Percentiles rank a stretch among this genome's conserved stretches.
phyloP scores from a whole-genome alignment of 805 yeast species.

The Yarrowia deformans region DNA sequence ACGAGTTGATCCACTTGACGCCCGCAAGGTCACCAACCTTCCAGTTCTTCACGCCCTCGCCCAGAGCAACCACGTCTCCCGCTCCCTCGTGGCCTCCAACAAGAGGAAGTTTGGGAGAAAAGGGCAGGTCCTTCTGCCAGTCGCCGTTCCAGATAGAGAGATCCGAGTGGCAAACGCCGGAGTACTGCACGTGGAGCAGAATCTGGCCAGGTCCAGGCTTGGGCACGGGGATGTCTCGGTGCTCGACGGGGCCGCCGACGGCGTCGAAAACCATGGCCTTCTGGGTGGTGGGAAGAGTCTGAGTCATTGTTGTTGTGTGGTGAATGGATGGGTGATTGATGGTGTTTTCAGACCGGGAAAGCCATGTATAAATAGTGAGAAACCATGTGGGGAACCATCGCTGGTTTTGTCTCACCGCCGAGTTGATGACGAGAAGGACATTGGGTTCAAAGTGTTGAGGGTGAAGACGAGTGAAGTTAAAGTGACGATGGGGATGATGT shows the following conservation, averaged over 20 bases:
- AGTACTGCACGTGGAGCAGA: conserved; percentile 79
- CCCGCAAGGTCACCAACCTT: conserved; percentile 84
- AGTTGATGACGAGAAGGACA: not conserved
- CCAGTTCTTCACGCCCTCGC: conserved; percentile 71
- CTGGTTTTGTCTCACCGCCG: not conserved
- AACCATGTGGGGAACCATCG: not conserved
- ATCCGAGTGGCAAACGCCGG: conserved; percentile 95
- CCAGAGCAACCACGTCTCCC: conserved; percentile 81
- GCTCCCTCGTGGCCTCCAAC: conserved; percentile 94
- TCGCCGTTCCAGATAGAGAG: conserved; percentile 95
- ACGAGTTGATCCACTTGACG: conserved; percentile 81
- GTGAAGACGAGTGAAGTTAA: not conserved
- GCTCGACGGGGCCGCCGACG: conserved; percentile 66
- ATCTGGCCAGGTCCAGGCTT: conserved; percentile 78
- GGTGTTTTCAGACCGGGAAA: not conserved
- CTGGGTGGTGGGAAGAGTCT: conserved; percentile 66
- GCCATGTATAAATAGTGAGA: not conserved
- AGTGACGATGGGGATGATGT: not conserved
- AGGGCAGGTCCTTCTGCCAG: conserved; percentile 94
- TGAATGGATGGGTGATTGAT: not conserved
- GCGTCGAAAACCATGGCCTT: conserved; percentile 74
- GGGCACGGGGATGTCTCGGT: conserved; percentile 82
- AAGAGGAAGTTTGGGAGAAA: conserved; percentile 72
- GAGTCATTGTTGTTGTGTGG: conserved; percentile 5
- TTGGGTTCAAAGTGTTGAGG: conserved; percentile 9